Conservation (phyloP, 139 green algal species). For the Pleodorina starrii region DNA sequence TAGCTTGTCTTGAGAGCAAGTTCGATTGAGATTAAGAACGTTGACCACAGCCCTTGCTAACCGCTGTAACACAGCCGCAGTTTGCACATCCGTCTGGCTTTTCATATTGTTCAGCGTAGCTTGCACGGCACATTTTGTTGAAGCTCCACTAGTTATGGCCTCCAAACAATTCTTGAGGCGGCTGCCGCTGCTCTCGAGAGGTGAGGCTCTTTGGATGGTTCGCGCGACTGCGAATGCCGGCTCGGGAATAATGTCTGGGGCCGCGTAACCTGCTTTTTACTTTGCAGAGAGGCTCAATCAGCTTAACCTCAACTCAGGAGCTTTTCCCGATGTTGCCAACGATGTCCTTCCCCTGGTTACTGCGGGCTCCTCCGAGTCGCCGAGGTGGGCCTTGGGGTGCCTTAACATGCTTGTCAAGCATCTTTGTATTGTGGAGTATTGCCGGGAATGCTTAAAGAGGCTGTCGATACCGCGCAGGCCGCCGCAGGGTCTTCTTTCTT, state of each 20-base stretch:
- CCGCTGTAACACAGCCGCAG: neutral
- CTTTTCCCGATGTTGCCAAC: neutral
- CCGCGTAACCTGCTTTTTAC: neutral
- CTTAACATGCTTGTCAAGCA: no score
- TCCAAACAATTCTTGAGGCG: constrained; percentile 43
- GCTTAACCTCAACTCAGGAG: neutral
- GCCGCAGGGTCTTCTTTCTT: neutral
- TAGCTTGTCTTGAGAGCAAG: neutral
- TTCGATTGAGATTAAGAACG: no score
- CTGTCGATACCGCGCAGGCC: neutral
- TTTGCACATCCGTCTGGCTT: neutral
- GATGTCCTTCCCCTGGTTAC: constrained; percentile 10
- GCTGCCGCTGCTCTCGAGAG: constrained; percentile 21
- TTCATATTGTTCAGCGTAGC: neutral
- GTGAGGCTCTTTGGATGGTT: neutral
- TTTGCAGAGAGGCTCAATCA: constrained; percentile 21
- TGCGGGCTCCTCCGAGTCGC: neutral
- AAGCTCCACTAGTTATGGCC: constrained; percentile 9
- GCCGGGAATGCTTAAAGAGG: neutral
- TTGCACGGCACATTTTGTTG: neutral
- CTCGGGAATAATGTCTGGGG: neutral
- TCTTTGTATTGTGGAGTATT: no score
- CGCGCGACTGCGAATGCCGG: neutral
- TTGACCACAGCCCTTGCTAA: neutral
- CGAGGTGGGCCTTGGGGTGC: neutral